These are phyloP conservation scores for Aureobasidium sp. DNA, from an alignment of 2,329 filamentous ascomycete genomes.

Conservation along the genomic window DNA sequence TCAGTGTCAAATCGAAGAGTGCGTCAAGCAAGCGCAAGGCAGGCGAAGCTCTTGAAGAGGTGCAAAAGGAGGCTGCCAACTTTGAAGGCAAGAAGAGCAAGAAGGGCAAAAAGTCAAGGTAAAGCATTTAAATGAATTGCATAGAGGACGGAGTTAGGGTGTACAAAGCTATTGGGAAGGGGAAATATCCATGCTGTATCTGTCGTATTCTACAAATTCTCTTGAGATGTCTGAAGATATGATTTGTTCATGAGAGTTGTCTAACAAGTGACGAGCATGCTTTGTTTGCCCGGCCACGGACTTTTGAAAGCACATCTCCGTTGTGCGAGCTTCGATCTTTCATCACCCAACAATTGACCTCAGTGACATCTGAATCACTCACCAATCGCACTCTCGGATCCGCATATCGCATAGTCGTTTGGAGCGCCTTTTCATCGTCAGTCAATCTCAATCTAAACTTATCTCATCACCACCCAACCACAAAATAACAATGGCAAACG, in stretches of 20 bases:
- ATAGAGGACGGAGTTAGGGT: constrained; percentile 8
- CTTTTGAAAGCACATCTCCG: neutral
- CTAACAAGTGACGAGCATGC: neutral
- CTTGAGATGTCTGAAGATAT: neutral
- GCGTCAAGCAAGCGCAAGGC: constrained; percentile 27
- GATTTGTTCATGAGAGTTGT: neutral
- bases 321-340: neutral
- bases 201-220: neutral
- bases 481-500: neutral
- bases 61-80: constrained; percentile 26
- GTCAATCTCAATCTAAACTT: fast-evolving
- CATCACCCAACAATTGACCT: neutral
- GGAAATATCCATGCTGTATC: constrained; percentile 2
- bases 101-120: constrained; percentile 23
- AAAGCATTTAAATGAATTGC: neutral
- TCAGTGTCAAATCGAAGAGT: constrained; percentile 53
- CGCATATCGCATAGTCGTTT: neutral
- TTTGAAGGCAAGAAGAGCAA: constrained; percentile 20
- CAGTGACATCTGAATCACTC: neutral
- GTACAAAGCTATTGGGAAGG: neutral
- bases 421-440: too few relatives aligned
- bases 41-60: constrained; percentile 28
- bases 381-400: neutral
- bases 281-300: neutral
- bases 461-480: too few relatives aligned